phyloP scores from a whole-genome alignment of 2,329 filamentous ascomycete genomes.

The Chaetomium globosum region DNA sequence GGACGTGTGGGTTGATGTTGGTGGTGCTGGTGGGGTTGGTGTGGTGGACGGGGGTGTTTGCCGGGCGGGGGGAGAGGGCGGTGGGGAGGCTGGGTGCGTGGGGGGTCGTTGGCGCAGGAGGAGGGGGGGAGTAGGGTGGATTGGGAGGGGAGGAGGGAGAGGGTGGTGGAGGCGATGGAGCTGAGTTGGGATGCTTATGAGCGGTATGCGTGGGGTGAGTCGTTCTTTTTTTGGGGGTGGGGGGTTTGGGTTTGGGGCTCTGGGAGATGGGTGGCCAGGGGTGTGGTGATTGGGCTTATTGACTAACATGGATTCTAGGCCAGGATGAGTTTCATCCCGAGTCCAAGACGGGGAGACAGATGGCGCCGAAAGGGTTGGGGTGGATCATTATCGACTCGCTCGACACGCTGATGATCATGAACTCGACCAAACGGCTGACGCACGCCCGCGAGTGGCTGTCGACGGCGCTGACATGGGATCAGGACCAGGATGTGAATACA shows the following conservation, averaged over 20 bases:
- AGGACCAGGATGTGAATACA: slow-evolving; percentile 93
- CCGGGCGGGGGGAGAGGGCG: slow-evolving; percentile 43
- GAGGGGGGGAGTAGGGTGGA: slow-evolving; percentile 54
- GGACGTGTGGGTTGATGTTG: slow-evolving; percentile 56
- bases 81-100: slow-evolving; percentile 48
- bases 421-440: slow-evolving; percentile 80
- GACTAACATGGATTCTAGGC: slow-evolving; percentile 49
- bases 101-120: slow-evolving; percentile 61
- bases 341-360: slow-evolving; percentile 75
- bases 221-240: neutral
- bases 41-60: slow-evolving; percentile 70
- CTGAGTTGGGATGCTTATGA: slow-evolving; percentile 93
- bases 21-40: slow-evolving; percentile 61
- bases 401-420: slow-evolving; percentile 98
- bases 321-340: slow-evolving; percentile 86
- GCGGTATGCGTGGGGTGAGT: slow-evolving; percentile 88
- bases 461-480: slow-evolving; percentile 78
- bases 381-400: slow-evolving; percentile 98
- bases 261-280: neutral
- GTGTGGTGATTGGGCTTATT: slow-evolving; percentile 36
- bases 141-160: slow-evolving; percentile 77
- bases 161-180: slow-evolving; percentile 85
- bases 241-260: neutral
- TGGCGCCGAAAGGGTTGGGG: slow-evolving; percentile 85
- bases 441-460: slow-evolving; percentile 89